Evolutionary conservation across 2,329 filamentous ascomycete genomes (phyloP), one percentile per base, ranked within the genome.

Genomic region (Venturia oleaginea): DNA sequence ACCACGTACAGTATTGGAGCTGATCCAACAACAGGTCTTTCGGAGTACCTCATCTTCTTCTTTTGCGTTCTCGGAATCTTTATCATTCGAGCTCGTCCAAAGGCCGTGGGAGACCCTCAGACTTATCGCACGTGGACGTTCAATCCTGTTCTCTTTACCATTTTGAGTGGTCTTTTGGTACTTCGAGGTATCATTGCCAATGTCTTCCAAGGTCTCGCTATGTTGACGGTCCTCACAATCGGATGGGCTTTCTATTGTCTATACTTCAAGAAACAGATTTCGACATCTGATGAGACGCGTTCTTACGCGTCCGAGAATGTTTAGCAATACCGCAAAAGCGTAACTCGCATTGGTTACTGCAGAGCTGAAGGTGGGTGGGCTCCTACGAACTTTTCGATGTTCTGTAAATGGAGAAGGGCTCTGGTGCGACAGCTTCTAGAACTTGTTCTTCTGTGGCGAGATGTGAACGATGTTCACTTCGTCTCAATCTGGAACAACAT

Each of bases 11-110:
- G 38, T 17, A 17, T 17, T 40, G 38, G 10, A 40, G 10, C 38
- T 40, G 38, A 40, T 40, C 2, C 10, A 17, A 40, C 34, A 17
- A 40, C 38, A 40, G 38, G 8, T 0, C 73, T 85, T 3, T 83
- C 81, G 19, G 83, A 84, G 68, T 61, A 61, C 11, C 80, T 84
- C 0, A 87, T 87, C 72, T 87, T 86, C 74, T 85, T 86, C 69
- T 76, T 86, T 34, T 84, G 84, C 0, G 84, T 86, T 0, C 68
- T 86, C 0, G 85, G 84, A 0, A 80, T 83, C 0, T 75, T 86
- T 11, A 73, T 86, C 17, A 72, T 87, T 51, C 79, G 85, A 13
- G 79, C 79, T 64, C 78, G 82, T 0, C 43, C 19, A 8, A 46
- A 22, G 11, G n/a, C 43, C n/a, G 2, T 22, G 19, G 43, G 17